These are phyloP conservation scores for Marchantia polymorpha DNA, from an alignment of 225 moss, liverwort and hornwort species.

Conservation along the genomic window DNA sequence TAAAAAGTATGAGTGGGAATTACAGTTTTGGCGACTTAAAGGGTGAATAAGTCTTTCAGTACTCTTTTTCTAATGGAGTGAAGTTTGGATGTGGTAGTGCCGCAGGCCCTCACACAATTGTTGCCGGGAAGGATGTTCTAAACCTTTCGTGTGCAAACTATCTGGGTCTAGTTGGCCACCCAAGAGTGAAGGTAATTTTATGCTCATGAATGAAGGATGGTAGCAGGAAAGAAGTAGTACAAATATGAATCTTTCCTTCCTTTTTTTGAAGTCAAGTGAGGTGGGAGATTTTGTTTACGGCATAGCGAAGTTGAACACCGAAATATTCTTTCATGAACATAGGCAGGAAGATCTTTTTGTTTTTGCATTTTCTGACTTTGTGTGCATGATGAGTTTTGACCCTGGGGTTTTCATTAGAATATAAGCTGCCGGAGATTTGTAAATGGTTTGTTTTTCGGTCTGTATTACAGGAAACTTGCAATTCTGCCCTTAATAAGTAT, in stretches of 20 bases:
- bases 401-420: background rate
- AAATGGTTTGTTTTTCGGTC: background rate
- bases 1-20: too few relatives aligned
- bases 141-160: slow-evolving; percentile 88
- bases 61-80: background rate
- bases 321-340: background rate
- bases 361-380: background rate
- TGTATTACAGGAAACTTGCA: slow-evolving; percentile 64
- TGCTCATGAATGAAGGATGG: background rate
- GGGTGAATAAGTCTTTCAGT: background rate
- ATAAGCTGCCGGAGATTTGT: background rate
- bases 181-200: slow-evolving; percentile 66
- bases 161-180: slow-evolving; percentile 79
- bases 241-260: too few relatives aligned
- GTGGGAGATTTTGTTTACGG: background rate
- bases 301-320: too few relatives aligned
- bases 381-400: background rate
- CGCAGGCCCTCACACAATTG: slow-evolving; percentile 77
- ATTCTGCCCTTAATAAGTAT: slow-evolving; percentile 74
- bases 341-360: background rate
- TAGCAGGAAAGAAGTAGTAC: too few relatives aligned
- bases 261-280: too few relatives aligned
- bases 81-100: slow-evolving; percentile 47
- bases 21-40: too few relatives aligned
- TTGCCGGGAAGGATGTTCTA: slow-evolving; percentile 83